A percentile compares a stretch with the other conserved stretches of the same genome.
Evolutionary conservation across 1,284 basidiomycete species (phyloP).

Genomic region (Cutaneotrichosporon sp.): DNA sequence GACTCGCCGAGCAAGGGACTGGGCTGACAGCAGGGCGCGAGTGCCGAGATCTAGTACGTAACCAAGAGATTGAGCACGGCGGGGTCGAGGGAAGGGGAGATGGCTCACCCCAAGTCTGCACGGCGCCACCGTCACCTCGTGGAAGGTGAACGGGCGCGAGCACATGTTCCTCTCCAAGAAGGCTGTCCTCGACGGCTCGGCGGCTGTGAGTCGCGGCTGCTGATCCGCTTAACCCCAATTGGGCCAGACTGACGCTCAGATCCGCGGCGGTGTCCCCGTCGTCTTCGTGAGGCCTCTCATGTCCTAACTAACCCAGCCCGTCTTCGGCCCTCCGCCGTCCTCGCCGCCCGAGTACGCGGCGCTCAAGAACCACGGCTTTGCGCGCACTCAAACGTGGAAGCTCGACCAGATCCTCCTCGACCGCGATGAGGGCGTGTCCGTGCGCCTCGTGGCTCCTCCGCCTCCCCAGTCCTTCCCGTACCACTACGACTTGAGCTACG

Average conservation of each 20-base stretch:
- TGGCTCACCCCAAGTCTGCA: slow-evolving; percentile 58
- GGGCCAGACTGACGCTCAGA: slow-evolving; percentile 37
- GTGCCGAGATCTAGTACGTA: slow-evolving; percentile 61
- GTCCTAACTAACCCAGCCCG: slow-evolving; percentile 57
- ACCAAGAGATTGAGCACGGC: neutral
- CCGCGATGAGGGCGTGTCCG: slow-evolving; percentile 68
- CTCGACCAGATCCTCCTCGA: slow-evolving; percentile 68
- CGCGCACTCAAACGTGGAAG: slow-evolving; percentile 69
- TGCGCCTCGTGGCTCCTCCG: slow-evolving; percentile 65
- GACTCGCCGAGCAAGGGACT: neutral
- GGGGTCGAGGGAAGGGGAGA: too few species aligned
- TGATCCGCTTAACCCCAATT: too few species aligned
- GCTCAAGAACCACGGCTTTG: slow-evolving; percentile 81
- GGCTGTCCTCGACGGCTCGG: slow-evolving; percentile 70
- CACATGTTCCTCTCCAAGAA: slow-evolving; percentile 80
- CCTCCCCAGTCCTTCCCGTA: slow-evolving; percentile 64
- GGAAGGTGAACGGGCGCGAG: slow-evolving; percentile 60
- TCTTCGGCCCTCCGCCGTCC: slow-evolving; percentile 71
- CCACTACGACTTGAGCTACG: slow-evolving; percentile 70
- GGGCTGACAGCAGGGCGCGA: slow-evolving; percentile 62
- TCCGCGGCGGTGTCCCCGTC: slow-evolving; percentile 80
- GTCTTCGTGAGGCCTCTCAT: slow-evolving; percentile 58
- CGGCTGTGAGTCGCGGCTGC: slow-evolving; percentile 57
- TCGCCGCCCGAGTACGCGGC: slow-evolving; percentile 60
- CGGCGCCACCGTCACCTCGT: slow-evolving; percentile 67